Evolutionary conservation across 2,329 filamentous ascomycete species (phyloP), one percentile per base, ranked within the genome.

Genomic region (Colletotrichum costaricense): DNA sequence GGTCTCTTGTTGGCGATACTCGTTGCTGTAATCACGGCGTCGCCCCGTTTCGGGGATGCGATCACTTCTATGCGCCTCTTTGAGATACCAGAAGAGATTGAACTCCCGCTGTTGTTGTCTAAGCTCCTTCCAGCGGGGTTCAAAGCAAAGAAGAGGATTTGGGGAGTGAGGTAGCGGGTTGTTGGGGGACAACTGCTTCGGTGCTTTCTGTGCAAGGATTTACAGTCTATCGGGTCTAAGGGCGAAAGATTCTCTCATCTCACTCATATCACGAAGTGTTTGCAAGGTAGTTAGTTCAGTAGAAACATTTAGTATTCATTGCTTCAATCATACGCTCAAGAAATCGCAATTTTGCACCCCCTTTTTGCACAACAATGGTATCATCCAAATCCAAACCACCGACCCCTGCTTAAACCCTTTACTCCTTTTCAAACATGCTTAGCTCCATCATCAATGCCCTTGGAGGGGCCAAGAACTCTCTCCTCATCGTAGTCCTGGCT

Each of bases 401-500:
- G 30, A 42, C 42, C 7, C 11, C 28, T 24, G 19, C 24, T 11
- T 24, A 55, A 16, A 7, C 12, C n/a, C 6, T 19, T 67, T 42
- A 28, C 12, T 38, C 38, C 16, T 12, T n/a, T 6, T 64, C 16
- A 73, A 24, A 59, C 24, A 12, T n/a, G 63, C 58, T 74, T 74
- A 6, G 28, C 14, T 16, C 58, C 58, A 14, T 63, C 30, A 6
- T 63, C 38, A 11, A 68, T 54, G 5, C 54, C 69, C 52, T 68
- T 72, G 2, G 67, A 28, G 16, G 35, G 58, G 14, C 60, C 54
- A 33, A 67, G 60, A 1, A 71, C 52, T 7, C 30, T 58, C 58
- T 74, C 85, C 70, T 86, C 85, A 14, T 86, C 84, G 57, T 82
- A 83, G 11, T 80, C 82, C 28, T 81, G 80, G 56, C 81, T 82